Base-by-base conservation (phyloP, 176 grass and related monocot genomes). In the Puccinellia tenuiflora region DNA sequence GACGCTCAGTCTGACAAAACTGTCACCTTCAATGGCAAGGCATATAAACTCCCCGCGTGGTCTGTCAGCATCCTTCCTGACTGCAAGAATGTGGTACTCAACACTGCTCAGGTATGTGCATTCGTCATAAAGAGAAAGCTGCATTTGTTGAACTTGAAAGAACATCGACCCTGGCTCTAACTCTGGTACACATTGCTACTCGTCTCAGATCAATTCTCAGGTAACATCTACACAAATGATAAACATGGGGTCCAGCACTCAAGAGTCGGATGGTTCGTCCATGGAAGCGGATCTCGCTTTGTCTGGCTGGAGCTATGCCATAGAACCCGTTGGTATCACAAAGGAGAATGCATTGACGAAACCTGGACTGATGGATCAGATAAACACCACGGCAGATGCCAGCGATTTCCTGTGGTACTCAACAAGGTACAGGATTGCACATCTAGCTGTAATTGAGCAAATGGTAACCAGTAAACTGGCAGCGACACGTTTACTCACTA, bases 361-460 rank as follows among this genome's bases (percentile, higher is more conserved):
- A 88, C 28, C 66, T 68, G 93, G 93, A 76, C 76, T 96, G 57
- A 77, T 94, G 84, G 97, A 99, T 26, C 97, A 99, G 85, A 99
- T 99, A 87, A 99, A 99, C 81, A 96, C 93, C 73, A 99, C 97
- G 11, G 97, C 91, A 30, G 93, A 99, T 92, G 91, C 77, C 79
- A 99, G 97, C 76, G 97, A 99, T 83, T 99, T 96, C 88, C 93
- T 99, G 24, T 99, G 97, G 97, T 99, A 99, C 73, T 92, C 91
- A 59, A 85, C 85, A 92, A 99, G 97, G 93, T 99, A 82, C 34
- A 83, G 42, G 57, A 77, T 50, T 71, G 10, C 18, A 60, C 33
- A 18, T 40, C 16, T 29, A 57, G 16, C 20, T 75, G 47, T 29
- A 67, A 5, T 73, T 73, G 48, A 17, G 34, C 20, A 35, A 43